These are phyloP conservation scores for Globisporangium canariense DNA, from an alignment of 352 stramenopile genomes.

Conservation along the genomic window DNA sequence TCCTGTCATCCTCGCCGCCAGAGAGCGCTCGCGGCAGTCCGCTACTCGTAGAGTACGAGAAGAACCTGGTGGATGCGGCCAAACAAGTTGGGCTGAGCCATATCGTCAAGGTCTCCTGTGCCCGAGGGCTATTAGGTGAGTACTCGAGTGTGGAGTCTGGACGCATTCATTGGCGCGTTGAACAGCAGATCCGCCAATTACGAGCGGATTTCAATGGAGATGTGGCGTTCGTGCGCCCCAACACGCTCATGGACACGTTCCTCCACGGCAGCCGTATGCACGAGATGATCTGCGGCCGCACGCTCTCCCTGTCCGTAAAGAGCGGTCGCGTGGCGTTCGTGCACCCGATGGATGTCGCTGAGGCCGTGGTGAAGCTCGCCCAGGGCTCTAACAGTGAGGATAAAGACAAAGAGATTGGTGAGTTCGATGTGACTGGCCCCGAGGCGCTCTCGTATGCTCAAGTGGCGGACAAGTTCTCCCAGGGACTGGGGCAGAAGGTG, in stretches of 20 bases:
- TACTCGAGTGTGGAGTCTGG: conserved; percentile 30
- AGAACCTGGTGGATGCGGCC: conserved; percentile 18
- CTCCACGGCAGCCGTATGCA: conserved; percentile 43
- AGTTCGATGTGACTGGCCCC: conserved; percentile 46
- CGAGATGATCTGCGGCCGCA: conserved; percentile 64
- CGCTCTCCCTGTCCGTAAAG: conserved; percentile 61
- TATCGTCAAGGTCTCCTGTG: conserved; percentile 59
- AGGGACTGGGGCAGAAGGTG: conserved; percentile 38
- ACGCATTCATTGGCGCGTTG: conserved; percentile 40
- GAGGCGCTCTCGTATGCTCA: conserved; percentile 57
- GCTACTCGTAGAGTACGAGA: conserved; percentile 11
- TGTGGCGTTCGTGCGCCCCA: conserved; percentile 36
- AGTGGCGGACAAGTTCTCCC: conserved; percentile 39
- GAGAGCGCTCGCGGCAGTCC: conserved; percentile 11
- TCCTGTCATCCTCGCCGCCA: conserved; percentile 30
- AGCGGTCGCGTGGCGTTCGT: conserved; percentile 55
- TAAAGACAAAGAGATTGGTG: not conserved
- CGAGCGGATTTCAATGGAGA: conserved; percentile 13
- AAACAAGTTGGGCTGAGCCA: conserved; percentile 18
- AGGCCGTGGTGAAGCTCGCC: conserved; percentile 27
- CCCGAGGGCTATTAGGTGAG: conserved; percentile 33
- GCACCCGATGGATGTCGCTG: conserved; percentile 54
- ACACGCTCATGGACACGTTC: conserved; percentile 58
- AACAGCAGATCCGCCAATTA: conserved; percentile 32
- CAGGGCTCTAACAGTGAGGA: not conserved